Evolutionary conservation across 2,329 filamentous ascomycete species (phyloP).

Genomic region (Dactylonectria macrodidyma): DNA sequence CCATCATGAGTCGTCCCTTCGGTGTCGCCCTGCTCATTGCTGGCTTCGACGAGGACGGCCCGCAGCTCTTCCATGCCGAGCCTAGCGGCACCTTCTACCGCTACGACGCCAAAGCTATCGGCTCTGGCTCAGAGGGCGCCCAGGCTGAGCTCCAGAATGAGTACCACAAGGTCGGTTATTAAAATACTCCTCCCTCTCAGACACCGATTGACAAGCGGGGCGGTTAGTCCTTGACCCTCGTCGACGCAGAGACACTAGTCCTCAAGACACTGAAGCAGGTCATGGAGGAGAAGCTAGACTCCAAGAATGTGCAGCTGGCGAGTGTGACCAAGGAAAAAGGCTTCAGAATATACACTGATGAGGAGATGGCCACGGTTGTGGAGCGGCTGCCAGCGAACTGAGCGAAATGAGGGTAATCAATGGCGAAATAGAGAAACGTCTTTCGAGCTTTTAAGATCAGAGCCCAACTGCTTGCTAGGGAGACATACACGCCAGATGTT

Average conservation of each 20-base stretch:
- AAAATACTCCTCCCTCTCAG: background rate
- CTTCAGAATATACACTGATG: conserved; percentile 98
- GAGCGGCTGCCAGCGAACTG: conserved; percentile 82
- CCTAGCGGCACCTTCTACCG: conserved; percentile 98
- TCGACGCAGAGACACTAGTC: conserved; percentile 93
- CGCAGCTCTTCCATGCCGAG: conserved; percentile 97
- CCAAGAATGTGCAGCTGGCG: conserved; percentile 98
- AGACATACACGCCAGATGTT: conserved; percentile 30
- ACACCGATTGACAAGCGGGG: conserved; percentile 18
- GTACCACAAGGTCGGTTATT: conserved; percentile 83
- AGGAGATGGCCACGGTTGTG: conserved; percentile 96
- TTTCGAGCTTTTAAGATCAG: conserved; percentile 30
- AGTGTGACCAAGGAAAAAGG: conserved; percentile 98
- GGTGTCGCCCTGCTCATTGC: conserved; percentile 97
- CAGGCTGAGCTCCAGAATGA: conserved; percentile 99
- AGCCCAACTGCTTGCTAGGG: conserved; percentile 33
- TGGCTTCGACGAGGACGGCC: conserved; percentile 96
- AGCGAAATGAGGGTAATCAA: conserved; percentile 38
- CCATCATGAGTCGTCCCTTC: conserved; percentile 98
- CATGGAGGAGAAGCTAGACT: conserved; percentile 99
- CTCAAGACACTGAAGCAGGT: conserved; percentile 99
- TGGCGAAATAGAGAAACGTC: conserved; percentile 34
- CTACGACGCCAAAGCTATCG: conserved; percentile 99
- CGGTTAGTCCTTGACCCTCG: conserved; percentile 85
- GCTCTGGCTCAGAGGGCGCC: conserved; percentile 95